These are phyloP conservation scores for Microsporum canis DNA, from an alignment of 2,329 filamentous ascomycete genomes.

Conservation along the genomic window DNA sequence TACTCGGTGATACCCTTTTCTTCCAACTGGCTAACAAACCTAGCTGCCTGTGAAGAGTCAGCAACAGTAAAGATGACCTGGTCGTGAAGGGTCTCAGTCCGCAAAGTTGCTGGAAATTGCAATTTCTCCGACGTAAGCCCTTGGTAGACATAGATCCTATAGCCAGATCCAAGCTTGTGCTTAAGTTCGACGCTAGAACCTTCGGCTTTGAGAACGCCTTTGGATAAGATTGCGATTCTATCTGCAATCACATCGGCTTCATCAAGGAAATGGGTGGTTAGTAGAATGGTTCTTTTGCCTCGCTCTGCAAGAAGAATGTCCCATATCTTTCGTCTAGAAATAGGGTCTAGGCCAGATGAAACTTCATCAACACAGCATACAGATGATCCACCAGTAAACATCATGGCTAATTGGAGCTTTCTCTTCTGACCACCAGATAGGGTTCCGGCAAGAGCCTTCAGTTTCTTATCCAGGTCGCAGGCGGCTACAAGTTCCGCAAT, in stretches of 20 bases:
- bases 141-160: conserved; percentile 64
- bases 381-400: conserved; percentile 80
- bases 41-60: conserved; percentile 57
- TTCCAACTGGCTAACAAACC: conserved; percentile 60
- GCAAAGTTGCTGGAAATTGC: conserved; percentile 40
- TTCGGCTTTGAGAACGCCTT: conserved; percentile 67
- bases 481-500: conserved; percentile 53
- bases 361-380: conserved; percentile 91
- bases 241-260: conserved; percentile 85
- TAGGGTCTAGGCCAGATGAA: conserved; percentile 73
- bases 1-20: conserved; percentile 59
- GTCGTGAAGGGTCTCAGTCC: conserved; percentile 53
- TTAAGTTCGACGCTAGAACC: conserved; percentile 83
- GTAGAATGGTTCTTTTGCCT: conserved; percentile 66
- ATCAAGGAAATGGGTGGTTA: conserved; percentile 90
- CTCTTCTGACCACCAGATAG: conserved; percentile 85
- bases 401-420: conserved; percentile 86
- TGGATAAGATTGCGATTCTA: conserved; percentile 77
- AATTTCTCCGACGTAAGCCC: conserved; percentile 39
- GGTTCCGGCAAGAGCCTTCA: conserved; percentile 59
- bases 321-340: conserved; percentile 84
- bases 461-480: conserved; percentile 66
- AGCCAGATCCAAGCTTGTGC: conserved; percentile 68
- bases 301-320: conserved; percentile 81
- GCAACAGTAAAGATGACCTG: conserved; percentile 61